Evolutionary conservation across 257 asterid genomes (phyloP).

Genomic region (Solanum chiquidenum): DNA sequence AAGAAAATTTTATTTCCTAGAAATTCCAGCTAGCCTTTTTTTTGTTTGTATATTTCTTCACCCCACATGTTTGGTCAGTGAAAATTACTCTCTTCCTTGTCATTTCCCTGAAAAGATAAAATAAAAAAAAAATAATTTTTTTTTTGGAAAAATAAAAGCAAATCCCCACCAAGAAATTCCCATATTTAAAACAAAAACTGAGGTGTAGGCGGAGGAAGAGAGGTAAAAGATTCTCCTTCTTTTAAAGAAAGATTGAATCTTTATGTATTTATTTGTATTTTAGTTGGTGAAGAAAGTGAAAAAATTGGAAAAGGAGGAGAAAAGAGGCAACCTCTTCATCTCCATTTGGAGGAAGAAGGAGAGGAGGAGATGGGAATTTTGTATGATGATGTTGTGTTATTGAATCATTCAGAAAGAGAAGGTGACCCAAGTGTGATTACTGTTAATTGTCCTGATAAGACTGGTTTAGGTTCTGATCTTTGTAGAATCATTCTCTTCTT

Average conservation of each 20-base stretch:
- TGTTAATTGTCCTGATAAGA: slow-evolving; percentile 83
- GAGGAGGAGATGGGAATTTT: slow-evolving; percentile 38
- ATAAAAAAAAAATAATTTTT: neutral
- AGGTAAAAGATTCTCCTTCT: neutral
- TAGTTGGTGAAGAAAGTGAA: neutral
- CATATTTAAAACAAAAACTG: neutral
- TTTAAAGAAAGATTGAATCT: neutral
- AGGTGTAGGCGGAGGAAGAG: neutral
- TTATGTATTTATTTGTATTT: neutral
- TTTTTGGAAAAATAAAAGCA: neutral
- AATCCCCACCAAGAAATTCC: neutral
- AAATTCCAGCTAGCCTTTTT: neutral
- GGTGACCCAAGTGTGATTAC: slow-evolving; percentile 75
- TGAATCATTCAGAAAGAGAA: slow-evolving; percentile 52
- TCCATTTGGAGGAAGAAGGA: neutral
- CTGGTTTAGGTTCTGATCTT: slow-evolving; percentile 85
- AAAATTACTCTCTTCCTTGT: slow-evolving; percentile 17
- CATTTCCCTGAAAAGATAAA: neutral
- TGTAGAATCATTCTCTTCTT: slow-evolving; percentile 84
- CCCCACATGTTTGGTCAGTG: slow-evolving; percentile 29
- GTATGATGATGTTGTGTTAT: slow-evolving; percentile 65
- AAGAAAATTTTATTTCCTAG: neutral
- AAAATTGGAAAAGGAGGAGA: neutral
- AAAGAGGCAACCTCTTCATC: neutral
- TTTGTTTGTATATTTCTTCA: neutral